These are phyloP conservation scores for Aureobasidium leucospermi DNA, from an alignment of 2,329 filamentous ascomycete species.

Conservation along the genomic window DNA sequence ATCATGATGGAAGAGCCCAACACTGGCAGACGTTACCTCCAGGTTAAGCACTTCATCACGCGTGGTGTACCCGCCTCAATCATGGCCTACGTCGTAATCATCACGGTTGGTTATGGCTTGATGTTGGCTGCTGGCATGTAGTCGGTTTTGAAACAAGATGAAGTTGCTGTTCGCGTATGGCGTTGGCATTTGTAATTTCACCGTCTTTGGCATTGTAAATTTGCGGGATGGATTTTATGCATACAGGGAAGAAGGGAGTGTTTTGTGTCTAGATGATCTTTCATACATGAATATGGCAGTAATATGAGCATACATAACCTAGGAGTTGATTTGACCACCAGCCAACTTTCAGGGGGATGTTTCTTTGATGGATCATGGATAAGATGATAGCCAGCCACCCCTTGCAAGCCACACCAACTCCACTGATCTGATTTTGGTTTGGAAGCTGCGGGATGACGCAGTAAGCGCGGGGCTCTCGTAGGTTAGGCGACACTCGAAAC, in stretches of 20 bases:
- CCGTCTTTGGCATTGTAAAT: background rate
- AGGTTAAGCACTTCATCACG: constrained; percentile 90
- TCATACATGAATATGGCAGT: background rate
- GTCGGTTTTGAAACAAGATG: background rate
- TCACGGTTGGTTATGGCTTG: constrained; percentile 83
- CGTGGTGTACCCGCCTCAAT: constrained; percentile 84
- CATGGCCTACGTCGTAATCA: constrained; percentile 70
- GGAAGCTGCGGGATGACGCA: background rate
- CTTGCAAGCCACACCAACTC: constrained; percentile 1
- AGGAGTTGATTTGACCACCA: background rate
- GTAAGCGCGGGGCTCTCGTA: background rate
- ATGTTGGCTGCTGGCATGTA: constrained; percentile 63
- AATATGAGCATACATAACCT: background rate
- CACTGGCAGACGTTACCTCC: constrained; percentile 83
- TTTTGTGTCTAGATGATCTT: constrained; percentile 3
- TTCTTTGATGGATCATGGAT: background rate
- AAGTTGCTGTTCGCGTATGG: background rate
- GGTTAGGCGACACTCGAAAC: background rate
- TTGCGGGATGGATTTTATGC: background rate
- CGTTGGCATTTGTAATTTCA: background rate
- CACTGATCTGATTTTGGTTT: background rate
- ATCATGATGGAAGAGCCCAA: constrained; percentile 98
- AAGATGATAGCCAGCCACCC: background rate
- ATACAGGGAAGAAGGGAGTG: background rate
- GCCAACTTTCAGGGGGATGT: background rate